These are phyloP conservation scores for Pseudocercospora eumusae DNA, from an alignment of 2,329 filamentous ascomycete species.

Conservation along the genomic window DNA sequence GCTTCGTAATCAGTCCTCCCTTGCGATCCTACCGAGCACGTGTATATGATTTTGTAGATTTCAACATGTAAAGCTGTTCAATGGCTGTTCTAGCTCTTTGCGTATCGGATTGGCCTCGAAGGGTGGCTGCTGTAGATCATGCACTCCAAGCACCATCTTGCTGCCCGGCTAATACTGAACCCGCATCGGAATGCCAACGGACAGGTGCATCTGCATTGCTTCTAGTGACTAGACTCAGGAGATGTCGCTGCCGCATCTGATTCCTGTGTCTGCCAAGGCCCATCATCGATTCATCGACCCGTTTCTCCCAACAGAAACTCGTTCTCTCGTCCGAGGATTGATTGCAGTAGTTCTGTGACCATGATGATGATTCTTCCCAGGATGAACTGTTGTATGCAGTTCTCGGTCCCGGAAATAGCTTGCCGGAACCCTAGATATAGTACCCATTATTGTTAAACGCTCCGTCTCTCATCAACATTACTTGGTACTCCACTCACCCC, in stretches of 20 bases:
- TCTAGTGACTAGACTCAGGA: background rate
- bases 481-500: background rate
- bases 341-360: background rate
- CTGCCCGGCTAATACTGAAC: background rate
- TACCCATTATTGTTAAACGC: too few species aligned
- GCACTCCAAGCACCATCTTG: background rate
- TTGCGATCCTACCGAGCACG: background rate
- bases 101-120: background rate
- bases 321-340: background rate
- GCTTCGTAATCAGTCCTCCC: background rate
- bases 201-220: too few species aligned
- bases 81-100: background rate
- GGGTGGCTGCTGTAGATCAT: background rate
- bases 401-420: background rate
- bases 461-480: too few species aligned
- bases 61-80: background rate
- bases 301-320: constrained; percentile 6
- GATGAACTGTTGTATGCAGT: background rate
- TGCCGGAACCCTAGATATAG: background rate
- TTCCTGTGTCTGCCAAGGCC: background rate
- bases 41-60: background rate
- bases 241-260: background rate
- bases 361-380: background rate
- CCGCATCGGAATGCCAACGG: too few species aligned
- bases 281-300: constrained; percentile 1